Conservation (phyloP, 331 rosid genomes). For the Quercus tomentella region DNA sequence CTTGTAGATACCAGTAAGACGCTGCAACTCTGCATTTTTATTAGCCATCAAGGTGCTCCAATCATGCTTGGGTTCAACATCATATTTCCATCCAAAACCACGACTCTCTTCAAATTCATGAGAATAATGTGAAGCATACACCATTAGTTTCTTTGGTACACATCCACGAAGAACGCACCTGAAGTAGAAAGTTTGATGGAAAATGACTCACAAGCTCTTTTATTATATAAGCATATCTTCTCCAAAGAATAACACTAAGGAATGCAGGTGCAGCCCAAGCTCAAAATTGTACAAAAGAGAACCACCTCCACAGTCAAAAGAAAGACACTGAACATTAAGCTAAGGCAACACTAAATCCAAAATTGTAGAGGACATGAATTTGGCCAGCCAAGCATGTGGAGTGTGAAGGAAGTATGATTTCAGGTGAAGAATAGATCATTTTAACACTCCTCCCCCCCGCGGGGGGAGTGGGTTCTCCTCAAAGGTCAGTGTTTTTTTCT, state of each 20-base stretch:
- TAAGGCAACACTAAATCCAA: not conserved
- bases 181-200: slow-evolving; percentile 4
- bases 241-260: not conserved
- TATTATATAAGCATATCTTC: not conserved
- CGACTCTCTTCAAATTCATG: slow-evolving; percentile 94
- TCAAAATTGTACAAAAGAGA: not conserved
- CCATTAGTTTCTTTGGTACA: slow-evolving; percentile 91
- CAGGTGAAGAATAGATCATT: not conserved
- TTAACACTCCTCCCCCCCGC: not conserved
- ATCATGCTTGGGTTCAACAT: slow-evolving; percentile 81
- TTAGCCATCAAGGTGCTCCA: slow-evolving; percentile 92
- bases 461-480: not conserved
- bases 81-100: slow-evolving; percentile 96
- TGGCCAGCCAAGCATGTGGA: not conserved
- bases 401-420: not conserved
- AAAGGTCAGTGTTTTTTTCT: not conserved
- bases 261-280: not conserved
- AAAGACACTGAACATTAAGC: not conserved
- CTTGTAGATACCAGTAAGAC: slow-evolving; percentile 88
- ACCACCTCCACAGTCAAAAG: not conserved
- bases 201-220: not conserved
- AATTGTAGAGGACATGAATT: not conserved
- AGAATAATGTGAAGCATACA: slow-evolving; percentile 72
- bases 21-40: slow-evolving; percentile 95
- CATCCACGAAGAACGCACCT: slow-evolving; percentile 98